These are phyloP conservation scores for Hygrocybe coccinea DNA, from an alignment of 768 basidiomycete genomes.

Conservation along the genomic window DNA sequence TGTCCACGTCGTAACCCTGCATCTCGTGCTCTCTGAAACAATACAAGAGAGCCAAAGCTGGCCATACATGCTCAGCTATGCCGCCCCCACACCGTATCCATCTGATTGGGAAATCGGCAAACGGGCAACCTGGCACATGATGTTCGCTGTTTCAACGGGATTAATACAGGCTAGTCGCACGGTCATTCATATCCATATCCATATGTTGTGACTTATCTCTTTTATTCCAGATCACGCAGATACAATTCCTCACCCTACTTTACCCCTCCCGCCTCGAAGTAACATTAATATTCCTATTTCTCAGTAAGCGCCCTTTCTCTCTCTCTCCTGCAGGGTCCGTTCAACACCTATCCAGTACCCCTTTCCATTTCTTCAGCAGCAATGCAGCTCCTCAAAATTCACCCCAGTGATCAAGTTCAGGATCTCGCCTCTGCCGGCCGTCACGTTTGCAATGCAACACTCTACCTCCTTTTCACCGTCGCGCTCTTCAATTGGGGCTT, in stretches of 20 bases:
- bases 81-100: conserved; percentile 53
- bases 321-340: background rate
- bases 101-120: conserved; percentile 61
- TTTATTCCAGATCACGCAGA: conserved; percentile 79
- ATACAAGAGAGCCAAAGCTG: conserved; percentile 63
- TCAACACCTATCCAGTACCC: conserved; percentile 47
- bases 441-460: conserved; percentile 93
- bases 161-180: conserved; percentile 68
- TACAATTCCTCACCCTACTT: conserved; percentile 92
- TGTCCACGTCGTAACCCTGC: conserved; percentile 70
- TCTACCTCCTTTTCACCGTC: conserved; percentile 90
- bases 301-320: conserved; percentile 48
- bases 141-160: conserved; percentile 81
- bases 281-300: conserved; percentile 74
- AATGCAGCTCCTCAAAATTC: conserved; percentile 79
- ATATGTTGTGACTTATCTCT: background rate
- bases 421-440: conserved; percentile 68
- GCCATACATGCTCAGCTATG: conserved; percentile 96
- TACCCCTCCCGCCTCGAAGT: conserved; percentile 90
- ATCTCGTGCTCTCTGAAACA: conserved; percentile 62
- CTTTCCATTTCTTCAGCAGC: conserved; percentile 78
- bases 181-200: background rate
- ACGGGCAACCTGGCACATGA: conserved; percentile 74
- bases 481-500: conserved; percentile 92
- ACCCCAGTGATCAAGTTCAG: conserved; percentile 36